Evolutionary conservation across 257 asterid genomes (phyloP), one percentile per base, ranked within the genome.

Genomic region (Fraxinus cuspidata): DNA sequence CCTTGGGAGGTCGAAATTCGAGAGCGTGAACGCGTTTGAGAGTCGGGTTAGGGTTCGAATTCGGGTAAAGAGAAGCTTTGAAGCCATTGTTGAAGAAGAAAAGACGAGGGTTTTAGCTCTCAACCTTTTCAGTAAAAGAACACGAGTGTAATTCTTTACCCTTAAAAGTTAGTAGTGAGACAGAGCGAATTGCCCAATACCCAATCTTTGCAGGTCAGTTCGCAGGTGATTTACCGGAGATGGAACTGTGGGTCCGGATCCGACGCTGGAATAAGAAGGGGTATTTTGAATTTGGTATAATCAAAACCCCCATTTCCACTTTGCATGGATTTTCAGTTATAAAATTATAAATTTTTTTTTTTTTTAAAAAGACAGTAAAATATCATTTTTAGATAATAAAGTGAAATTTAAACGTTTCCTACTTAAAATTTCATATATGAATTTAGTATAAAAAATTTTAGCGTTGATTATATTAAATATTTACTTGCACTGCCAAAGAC

Each of bases 21-120:
- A 49, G 37, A 37, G 70, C 37, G 65, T 23, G 68, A 68, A 56
- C 25, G 23, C 81, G 78, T 66, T 10, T 18, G 13, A 12, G 35
- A 66, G 42, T 44, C 76, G 79, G 47, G 65, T 70, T 51, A 87
- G 75, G 74, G 81, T 38, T 66, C 88, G 81, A 71, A 89, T 77
- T 72, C 80, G 95, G 70, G 84, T 77, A 49, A 71, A 21, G 32
- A 83, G 70, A 70, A 87, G 80, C 86, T 79, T 91, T 28, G 90
- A 79, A 67, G 81, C 84, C 97, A 92, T 92, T 60, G 28, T 56
- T 16, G 49, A 40, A 21, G 1, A 44, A 29, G 11, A 23, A 70
- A 31, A 19, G 19, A 27, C 49, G 58, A 56, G 19, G 13, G 28
- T 5, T n/a, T 56, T 56, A n/a, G 65, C 65, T n/a, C 27, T 56